These are phyloP conservation scores for Bipolaris sorokiniana DNA, from an alignment of 2,329 filamentous ascomycete species.

Conservation along the genomic window DNA sequence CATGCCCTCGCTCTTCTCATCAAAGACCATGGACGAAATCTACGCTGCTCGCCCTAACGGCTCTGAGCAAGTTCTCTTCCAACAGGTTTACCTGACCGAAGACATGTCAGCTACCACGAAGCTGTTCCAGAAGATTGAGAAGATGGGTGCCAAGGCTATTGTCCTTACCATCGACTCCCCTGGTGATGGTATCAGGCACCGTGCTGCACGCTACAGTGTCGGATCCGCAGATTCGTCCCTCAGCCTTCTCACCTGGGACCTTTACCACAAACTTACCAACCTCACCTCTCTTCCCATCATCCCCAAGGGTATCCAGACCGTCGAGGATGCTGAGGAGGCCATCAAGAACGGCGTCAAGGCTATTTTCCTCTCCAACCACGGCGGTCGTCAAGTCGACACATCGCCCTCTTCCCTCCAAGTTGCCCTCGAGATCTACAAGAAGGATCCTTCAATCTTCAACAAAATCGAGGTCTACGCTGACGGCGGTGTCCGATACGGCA, in stretches of 20 bases:
- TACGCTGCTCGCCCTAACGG: slow-evolving; percentile 17
- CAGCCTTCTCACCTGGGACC: slow-evolving; percentile 43
- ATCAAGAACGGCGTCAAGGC: slow-evolving; percentile 47
- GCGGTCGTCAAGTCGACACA: slow-evolving; percentile 51
- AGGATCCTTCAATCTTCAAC: slow-evolving; percentile 49
- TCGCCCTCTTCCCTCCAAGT: slow-evolving; percentile 74
- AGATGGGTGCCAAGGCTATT: slow-evolving; percentile 49
- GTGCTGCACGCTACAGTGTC: slow-evolving; percentile 42
- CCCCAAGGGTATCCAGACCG: slow-evolving; percentile 51
- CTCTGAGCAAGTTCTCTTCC: slow-evolving; percentile 46
- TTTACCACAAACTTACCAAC: slow-evolving; percentile 45
- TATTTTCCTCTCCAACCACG: slow-evolving; percentile 53
- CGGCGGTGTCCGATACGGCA: slow-evolving; percentile 50
- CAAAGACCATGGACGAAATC: slow-evolving; percentile 31
- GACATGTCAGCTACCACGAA: slow-evolving; percentile 39
- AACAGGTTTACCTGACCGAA: slow-evolving; percentile 50
- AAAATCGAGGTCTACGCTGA: slow-evolving; percentile 51
- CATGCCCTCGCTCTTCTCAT: slow-evolving; percentile 51
- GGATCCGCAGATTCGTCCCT: slow-evolving; percentile 40
- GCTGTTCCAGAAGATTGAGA: slow-evolving; percentile 43
- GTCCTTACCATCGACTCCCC: slow-evolving; percentile 52
- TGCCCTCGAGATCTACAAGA: slow-evolving; percentile 75
- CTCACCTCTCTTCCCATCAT: slow-evolving; percentile 49
- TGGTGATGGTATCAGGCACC: slow-evolving; percentile 47
- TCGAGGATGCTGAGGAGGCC: slow-evolving; percentile 48